Percentiles rank a stretch among this genome's conserved stretches.
phyloP scores from a whole-genome alignment of 1,139 yeast species.

The Yamadazyma diddensiae region DNA sequence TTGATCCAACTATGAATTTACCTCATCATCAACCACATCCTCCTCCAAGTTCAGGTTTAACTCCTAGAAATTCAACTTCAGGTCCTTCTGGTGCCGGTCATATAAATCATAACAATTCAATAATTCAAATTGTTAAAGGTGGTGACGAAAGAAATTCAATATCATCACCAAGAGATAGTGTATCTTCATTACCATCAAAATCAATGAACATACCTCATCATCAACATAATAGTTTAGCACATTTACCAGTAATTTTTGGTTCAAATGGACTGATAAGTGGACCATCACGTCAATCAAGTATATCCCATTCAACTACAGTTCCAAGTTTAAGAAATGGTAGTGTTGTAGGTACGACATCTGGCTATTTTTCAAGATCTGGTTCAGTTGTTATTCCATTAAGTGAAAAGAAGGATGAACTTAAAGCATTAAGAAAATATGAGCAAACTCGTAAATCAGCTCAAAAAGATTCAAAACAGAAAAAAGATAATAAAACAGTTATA shows the following conservation, averaged over 20 bases:
- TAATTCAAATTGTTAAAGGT: constrained; percentile 42
- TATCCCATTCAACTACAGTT: constrained; percentile 35
- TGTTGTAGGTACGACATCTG: constrained; percentile 30
- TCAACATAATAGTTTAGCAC: constrained; percentile 42
- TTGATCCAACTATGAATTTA: constrained; percentile 48
- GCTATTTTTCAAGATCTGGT: constrained; percentile 44
- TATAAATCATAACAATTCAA: constrained; percentile 35
- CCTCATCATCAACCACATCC: constrained; percentile 47
- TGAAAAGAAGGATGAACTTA: constrained; percentile 31
- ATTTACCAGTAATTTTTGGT: constrained; percentile 45
- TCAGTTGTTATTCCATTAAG: constrained; percentile 43
- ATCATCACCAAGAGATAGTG: constrained; percentile 38
- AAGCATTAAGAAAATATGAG: constrained; percentile 24
- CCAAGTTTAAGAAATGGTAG: constrained; percentile 44
- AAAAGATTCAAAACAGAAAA: constrained; percentile 11
- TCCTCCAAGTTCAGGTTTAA: constrained; percentile 26
- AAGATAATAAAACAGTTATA: constrained; percentile 24
- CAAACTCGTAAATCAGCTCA: constrained; percentile 12
- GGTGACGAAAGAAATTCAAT: constrained; percentile 38
- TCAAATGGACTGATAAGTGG: constrained; percentile 43
- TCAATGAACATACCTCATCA: constrained; percentile 51
- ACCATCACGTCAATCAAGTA: constrained; percentile 41
- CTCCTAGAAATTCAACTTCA: constrained; percentile 38
- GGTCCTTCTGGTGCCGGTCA: constrained; percentile 7
- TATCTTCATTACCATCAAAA: constrained; percentile 45